Evolutionary conservation across 345 rosid genomes (phyloP).

Genomic region (Eucalyptus cladocalyx): DNA sequence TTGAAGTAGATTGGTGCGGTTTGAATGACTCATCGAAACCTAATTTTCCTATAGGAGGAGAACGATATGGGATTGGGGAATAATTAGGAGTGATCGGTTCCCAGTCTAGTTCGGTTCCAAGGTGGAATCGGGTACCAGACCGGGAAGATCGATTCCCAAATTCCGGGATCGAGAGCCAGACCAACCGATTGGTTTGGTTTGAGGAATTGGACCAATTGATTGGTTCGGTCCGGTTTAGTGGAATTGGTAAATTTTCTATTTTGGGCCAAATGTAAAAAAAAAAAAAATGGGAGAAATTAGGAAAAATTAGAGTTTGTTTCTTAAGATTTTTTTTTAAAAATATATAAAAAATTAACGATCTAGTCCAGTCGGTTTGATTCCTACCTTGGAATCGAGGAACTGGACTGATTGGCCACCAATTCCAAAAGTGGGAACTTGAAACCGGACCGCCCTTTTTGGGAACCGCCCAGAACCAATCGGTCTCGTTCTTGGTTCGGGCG

Average conservation of each 20-base stretch:
- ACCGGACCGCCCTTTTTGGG: too few relatives aligned
- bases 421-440: rapidly evolving
- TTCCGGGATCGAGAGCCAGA: rapidly evolving
- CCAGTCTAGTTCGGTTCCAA: rapidly evolving
- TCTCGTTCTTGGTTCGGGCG: rapidly evolving
- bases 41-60: background rate
- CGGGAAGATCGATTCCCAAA: too few relatives aligned
- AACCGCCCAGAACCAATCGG: rapidly evolving
- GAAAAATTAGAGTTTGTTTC: too few relatives aligned
- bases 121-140: rapidly evolving
- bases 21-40: background rate
- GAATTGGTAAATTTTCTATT: too few relatives aligned
- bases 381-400: too few relatives aligned
- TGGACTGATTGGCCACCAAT: rapidly evolving
- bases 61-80: background rate
- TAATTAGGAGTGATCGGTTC: too few relatives aligned
- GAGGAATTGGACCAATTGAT: rapidly evolving
- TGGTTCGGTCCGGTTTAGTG: rapidly evolving
- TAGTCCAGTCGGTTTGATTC: rapidly evolving
- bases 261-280: too few relatives aligned
- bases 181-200: rapidly evolving
- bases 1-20: background rate
- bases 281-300: too few relatives aligned
- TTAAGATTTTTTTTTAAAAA: too few relatives aligned
- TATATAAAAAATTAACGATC: too few relatives aligned